Conservation (phyloP, 352 stramenopile species). For the Phytophthora lateralis region DNA sequence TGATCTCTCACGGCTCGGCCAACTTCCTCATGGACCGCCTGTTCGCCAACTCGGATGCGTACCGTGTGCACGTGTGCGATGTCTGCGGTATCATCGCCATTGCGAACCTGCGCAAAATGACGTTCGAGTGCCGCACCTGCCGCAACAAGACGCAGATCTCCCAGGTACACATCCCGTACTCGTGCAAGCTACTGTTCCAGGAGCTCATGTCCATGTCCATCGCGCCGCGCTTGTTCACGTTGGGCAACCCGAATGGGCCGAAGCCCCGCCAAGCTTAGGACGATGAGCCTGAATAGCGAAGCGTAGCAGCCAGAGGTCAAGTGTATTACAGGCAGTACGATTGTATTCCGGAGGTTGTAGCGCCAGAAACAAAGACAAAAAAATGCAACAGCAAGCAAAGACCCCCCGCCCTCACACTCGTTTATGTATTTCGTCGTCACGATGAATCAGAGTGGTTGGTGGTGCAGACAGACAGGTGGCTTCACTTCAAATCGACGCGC, state of each 20-base stretch:
- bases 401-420: constrained; percentile 4
- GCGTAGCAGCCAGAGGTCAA: not conserved
- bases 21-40: constrained; percentile 99
- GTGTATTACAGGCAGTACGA: constrained; percentile 2
- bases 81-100: constrained; percentile 99
- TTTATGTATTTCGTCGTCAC: constrained; percentile 12
- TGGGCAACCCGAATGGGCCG: constrained; percentile 78
- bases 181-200: constrained; percentile 99
- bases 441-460: constrained; percentile 16
- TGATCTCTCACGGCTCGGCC: constrained; percentile 99
- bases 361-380: constrained; percentile 24
- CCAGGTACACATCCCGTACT: constrained; percentile 99
- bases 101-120: constrained; percentile 98
- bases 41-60: constrained; percentile 99
- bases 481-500: constrained; percentile 17
- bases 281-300: not conserved
- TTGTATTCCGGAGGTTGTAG: constrained; percentile 29
- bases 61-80: constrained; percentile 99
- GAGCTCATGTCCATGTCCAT: constrained; percentile 99
- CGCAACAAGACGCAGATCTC: constrained; percentile 95
- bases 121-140: constrained; percentile 97
- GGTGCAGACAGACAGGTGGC: constrained; percentile 16
- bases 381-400: constrained; percentile 21
- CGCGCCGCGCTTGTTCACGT: constrained; percentile 96
- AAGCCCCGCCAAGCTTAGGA: constrained; percentile 48